Evolutionary conservation across 805 yeast species (phyloP).

Genomic region (Barnettozyma populi): DNA sequence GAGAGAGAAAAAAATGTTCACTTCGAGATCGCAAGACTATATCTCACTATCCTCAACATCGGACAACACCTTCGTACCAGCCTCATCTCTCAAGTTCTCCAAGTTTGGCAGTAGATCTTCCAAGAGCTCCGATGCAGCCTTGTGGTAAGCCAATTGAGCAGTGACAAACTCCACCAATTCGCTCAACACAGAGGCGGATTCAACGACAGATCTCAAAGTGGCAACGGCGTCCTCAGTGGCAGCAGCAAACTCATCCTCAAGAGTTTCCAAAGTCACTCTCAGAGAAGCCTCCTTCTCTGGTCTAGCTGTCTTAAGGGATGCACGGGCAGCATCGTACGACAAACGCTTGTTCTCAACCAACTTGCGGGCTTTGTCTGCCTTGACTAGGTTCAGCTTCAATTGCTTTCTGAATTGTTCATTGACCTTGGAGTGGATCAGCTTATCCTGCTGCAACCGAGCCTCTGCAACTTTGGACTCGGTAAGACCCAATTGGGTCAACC

Average conservation of each 20-base stretch:
- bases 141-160: slow-evolving; percentile 80
- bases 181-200: slow-evolving; percentile 61
- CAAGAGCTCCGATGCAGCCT: slow-evolving; percentile 64
- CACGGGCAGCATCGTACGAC: slow-evolving; percentile 74
- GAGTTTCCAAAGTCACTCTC: slow-evolving; percentile 71
- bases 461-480: slow-evolving; percentile 74
- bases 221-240: slow-evolving; percentile 84
- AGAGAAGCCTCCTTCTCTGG: slow-evolving; percentile 70
- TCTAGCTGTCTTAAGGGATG: slow-evolving; percentile 40
- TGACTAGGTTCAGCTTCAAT: slow-evolving; percentile 52
- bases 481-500: slow-evolving; percentile 60
- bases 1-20: neutral
- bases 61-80: slow-evolving; percentile 24
- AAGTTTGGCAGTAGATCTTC: slow-evolving; percentile 59
- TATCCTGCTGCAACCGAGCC: slow-evolving; percentile 79
- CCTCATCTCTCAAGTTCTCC: slow-evolving; percentile 54
- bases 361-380: slow-evolving; percentile 63
- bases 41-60: slow-evolving; percentile 24
- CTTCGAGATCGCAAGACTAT: slow-evolving; percentile 6
- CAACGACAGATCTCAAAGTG: slow-evolving; percentile 75
- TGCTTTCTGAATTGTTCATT: slow-evolving; percentile 62
- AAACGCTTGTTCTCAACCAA: slow-evolving; percentile 74
- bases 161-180: slow-evolving; percentile 62
- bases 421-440: slow-evolving; percentile 60
- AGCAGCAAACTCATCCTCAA: slow-evolving; percentile 86